phyloP scores from a whole-genome alignment of 2,329 filamentous ascomycete genomes.

The Arthrobotrys megalospora region DNA sequence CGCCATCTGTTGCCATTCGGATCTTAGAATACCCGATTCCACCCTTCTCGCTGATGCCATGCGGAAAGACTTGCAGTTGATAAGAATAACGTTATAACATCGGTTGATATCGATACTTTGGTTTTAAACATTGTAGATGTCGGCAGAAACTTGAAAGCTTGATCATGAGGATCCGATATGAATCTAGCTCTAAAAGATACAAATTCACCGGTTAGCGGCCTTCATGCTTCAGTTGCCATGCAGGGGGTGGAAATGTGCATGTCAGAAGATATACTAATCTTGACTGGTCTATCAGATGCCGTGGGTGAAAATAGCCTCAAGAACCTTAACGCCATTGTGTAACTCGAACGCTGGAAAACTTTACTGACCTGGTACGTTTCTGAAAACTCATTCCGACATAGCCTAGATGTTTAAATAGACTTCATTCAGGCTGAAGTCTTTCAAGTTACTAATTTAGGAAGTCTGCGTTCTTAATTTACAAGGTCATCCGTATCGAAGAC shows the following conservation, averaged over 20 bases:
- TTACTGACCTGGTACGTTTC: not conserved
- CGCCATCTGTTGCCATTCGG: not conserved
- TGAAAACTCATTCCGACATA: not conserved
- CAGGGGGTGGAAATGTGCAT: conserved; percentile 23
- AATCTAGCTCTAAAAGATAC: not conserved
- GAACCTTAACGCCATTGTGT: not conserved
- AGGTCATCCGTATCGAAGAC: not conserved
- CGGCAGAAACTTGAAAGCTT: not conserved
- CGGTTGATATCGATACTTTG: not conserved
- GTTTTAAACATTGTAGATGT: not conserved
- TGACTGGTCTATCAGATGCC: not conserved
- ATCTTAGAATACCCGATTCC: conserved; percentile 8
- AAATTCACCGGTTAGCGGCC: not conserved
- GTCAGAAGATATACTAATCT: conserved; percentile 9
- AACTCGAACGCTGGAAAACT: conserved; percentile 8
- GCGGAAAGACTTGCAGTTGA: not conserved
- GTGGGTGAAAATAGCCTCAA: not conserved
- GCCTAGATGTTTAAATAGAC: conserved; percentile 2
- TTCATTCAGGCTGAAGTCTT: not conserved
- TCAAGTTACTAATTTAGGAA: not conserved
- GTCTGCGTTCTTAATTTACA: not conserved
- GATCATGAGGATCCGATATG: not conserved
- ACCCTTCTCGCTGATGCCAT: not conserved
- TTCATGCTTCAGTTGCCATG: conserved; percentile 1
- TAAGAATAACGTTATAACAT: not conserved